Percentiles rank a stretch among this genome's conserved stretches.
Conservation (phyloP, 2,329 filamentous ascomycete genomes). For the Fusarium solani-melongenae region DNA sequence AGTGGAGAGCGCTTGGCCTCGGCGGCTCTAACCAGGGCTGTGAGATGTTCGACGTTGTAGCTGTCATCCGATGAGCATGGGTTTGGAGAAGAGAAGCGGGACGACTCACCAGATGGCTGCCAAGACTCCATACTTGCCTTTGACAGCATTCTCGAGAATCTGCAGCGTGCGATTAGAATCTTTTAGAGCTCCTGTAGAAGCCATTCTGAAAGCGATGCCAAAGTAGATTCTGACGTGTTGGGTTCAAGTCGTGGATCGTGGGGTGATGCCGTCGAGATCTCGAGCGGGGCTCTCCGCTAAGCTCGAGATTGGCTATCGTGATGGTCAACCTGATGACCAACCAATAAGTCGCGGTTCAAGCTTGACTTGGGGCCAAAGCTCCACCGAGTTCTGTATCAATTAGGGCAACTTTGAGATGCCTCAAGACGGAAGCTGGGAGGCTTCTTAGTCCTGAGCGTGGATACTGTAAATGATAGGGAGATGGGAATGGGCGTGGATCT, state of each 20-base stretch:
- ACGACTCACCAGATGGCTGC: slow-evolving; percentile 25
- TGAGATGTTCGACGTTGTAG: slow-evolving; percentile 35
- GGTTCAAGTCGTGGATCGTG: background rate
- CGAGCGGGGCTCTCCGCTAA: background rate
- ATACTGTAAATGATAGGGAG: background rate
- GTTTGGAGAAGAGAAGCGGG: rapidly evolving
- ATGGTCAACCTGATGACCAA: background rate
- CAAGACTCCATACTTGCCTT: slow-evolving; percentile 17
- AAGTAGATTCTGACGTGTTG: background rate
- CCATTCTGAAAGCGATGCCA: background rate
- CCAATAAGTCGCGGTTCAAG: background rate
- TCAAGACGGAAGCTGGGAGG: background rate
- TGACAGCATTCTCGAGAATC: slow-evolving; percentile 10
- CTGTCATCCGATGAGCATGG: background rate
- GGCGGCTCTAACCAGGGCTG: slow-evolving; percentile 19
- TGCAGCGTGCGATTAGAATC: background rate
- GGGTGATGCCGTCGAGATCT: background rate
- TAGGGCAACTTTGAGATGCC: background rate
- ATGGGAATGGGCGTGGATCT: background rate
- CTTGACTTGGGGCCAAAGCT: background rate
- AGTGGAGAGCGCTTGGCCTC: slow-evolving; percentile 22
- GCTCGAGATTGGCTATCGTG: background rate
- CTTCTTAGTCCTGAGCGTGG: background rate
- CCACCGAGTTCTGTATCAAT: background rate
- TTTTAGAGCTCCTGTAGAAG: background rate